Base-by-base conservation (phyloP, 352 stramenopile species). In the Pythium myriotylum region DNA sequence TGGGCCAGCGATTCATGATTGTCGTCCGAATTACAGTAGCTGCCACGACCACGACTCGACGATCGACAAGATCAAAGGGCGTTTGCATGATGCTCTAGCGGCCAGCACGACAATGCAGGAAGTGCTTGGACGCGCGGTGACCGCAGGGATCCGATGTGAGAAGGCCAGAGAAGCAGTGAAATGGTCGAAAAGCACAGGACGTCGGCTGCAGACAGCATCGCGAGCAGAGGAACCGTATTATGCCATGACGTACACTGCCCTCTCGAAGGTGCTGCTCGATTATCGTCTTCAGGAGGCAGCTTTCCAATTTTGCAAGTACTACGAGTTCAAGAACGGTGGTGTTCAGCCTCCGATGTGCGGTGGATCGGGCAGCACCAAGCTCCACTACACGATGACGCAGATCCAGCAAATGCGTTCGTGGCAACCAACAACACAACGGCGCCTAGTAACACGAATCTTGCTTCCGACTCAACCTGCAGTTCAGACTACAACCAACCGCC, bases 301-400 rank as follows among this genome's bases (percentile, higher is more conserved):
- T 43, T 49, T 55, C 45, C 45, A 63, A 46, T 63, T 55, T n/a
- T 56, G 55, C 55, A 55, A 63, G 55, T 62, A 49, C 33, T 62
- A 54, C 43, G 54, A 62, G 45, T 62, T 53, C 45, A 43, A 47
- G 19, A 62, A 63, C 23, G 55, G 55, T 14, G 45, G 55, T 20
- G 27, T 63, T 2, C 13, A 32, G 9, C 55, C 45, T 4, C 6
- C 55, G 1, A 40, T 63, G 54, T 62, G 54, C 19, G n/a, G n/a
- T n/a, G n/a, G n/a, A n/a, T 32, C 42, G 20, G 39, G 32, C 6
- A 51, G 47, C 26, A 54, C 47, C 12, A 20, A 19, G 8, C 19
- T 19, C 26, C 50, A 49, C 55, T 63, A 63, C 55, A 55, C 55
- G 46, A 19, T 55, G 2, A 14, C 12, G 1, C 19, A 63, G 32